Percentiles rank a stretch among this genome's conserved stretches.
Evolutionary conservation across 2,329 filamentous ascomycete species (phyloP).

Genomic region (Colletotrichum sansevieriae): DNA sequence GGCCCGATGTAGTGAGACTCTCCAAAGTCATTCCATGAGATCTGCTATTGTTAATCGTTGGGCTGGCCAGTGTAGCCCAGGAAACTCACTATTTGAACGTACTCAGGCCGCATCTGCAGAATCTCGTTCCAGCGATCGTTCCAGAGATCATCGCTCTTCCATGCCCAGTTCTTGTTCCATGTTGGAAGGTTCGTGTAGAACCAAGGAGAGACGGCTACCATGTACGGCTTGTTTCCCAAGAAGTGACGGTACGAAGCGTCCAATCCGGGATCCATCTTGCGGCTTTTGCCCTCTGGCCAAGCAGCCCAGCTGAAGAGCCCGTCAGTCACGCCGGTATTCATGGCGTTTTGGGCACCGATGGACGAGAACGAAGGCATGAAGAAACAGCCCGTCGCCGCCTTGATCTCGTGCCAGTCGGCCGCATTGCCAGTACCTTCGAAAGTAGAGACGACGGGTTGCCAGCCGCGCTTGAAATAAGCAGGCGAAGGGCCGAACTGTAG

Average conservation of each 20-base stretch:
- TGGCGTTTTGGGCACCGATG: conserved; percentile 49
- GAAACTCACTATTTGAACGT: conserved; percentile 60
- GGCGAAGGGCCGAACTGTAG: conserved; percentile 18
- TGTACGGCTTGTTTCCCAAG: conserved; percentile 49
- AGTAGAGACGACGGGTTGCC: conserved; percentile 54
- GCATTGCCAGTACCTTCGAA: conserved; percentile 58
- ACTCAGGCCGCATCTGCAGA: conserved; percentile 61
- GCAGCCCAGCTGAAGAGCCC: conserved; percentile 55
- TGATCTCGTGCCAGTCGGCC: conserved; percentile 59
- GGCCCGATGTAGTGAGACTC: conserved; percentile 68
- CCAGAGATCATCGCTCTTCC: conserved; percentile 71
- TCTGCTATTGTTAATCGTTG: background rate
- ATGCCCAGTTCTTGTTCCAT: conserved; percentile 73
- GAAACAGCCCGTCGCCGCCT: conserved; percentile 53
- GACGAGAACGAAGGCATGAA: conserved; percentile 61
- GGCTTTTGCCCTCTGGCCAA: conserved; percentile 50
- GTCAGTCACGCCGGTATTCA: conserved; percentile 45
- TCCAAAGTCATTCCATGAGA: conserved; percentile 63
- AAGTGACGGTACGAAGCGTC: conserved; percentile 43
- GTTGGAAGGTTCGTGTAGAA: conserved; percentile 70
- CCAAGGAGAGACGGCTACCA: conserved; percentile 70
- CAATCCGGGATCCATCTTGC: conserved; percentile 39
- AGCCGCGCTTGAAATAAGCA: conserved; percentile 44
- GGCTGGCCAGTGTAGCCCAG: accelerated
- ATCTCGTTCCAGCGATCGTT: conserved; percentile 68